Conservation (phyloP, 306 rosid species). For the Quercus variabilis region DNA sequence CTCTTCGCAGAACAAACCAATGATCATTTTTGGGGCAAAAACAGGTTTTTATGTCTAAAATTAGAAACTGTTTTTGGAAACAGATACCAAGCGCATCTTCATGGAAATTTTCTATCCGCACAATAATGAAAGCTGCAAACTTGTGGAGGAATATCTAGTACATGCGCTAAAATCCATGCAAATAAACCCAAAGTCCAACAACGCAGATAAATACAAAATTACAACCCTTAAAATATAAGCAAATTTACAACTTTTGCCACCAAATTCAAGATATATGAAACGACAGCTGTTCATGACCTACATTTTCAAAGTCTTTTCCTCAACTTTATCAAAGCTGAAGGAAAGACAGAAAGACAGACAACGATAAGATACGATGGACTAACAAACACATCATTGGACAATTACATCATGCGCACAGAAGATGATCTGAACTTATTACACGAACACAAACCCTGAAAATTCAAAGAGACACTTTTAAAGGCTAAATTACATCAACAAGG, state of each 20-base stretch:
- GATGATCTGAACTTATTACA: slow-evolving; percentile 39
- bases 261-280: slow-evolving; percentile 8
- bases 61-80: too few species aligned
- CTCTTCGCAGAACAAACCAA: too few species aligned
- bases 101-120: background rate
- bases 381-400: slow-evolving; percentile 16
- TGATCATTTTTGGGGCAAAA: too few species aligned
- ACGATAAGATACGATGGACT: slow-evolving; percentile 23
- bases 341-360: slow-evolving; percentile 8
- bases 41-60: too few species aligned
- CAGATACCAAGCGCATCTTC: too few species aligned
- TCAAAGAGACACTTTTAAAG: slow-evolving; percentile 24
- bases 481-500: slow-evolving; percentile 30
- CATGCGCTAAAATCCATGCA: slow-evolving; percentile 63
- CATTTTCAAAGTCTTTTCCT: slow-evolving; percentile 33
- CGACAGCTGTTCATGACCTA: slow-evolving; percentile 1
- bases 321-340: slow-evolving; percentile 8
- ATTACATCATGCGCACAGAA: slow-evolving; percentile 28
- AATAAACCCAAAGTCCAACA: slow-evolving; percentile 22
- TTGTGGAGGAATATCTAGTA: slow-evolving; percentile 47
- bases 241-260: background rate
- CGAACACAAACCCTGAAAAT: slow-evolving; percentile 26
- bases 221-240: too few species aligned
- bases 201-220: too few species aligned
- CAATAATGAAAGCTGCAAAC: slow-evolving; percentile 25